A percentile compares a stretch with the other conserved stretches of the same genome.
Conservation (phyloP, 1,139 yeast genomes). For the Yamadazyma epiphylla region DNA sequence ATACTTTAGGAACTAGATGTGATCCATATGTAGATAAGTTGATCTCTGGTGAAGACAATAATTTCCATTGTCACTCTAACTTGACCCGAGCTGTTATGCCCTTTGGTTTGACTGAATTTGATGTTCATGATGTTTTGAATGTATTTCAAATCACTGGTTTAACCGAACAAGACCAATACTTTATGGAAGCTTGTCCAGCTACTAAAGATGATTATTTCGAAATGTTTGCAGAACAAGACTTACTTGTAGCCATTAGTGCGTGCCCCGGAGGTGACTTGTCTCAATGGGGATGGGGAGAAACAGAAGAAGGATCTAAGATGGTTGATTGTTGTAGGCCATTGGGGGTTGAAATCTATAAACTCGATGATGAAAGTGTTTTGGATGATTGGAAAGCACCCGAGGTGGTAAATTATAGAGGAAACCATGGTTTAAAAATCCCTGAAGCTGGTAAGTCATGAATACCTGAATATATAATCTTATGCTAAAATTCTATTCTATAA, state of each 20-base stretch:
- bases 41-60: conserved; percentile 61
- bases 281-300: conserved; percentile 71
- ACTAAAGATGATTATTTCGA: conserved; percentile 57
- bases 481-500: too few relatives aligned
- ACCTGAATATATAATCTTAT: too few relatives aligned
- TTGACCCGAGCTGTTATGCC: conserved; percentile 57
- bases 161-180: conserved; percentile 61
- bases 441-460: too few relatives aligned
- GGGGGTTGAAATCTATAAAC: conserved; percentile 55
- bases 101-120: conserved; percentile 58
- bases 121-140: conserved; percentile 66
- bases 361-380: conserved; percentile 43
- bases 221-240: conserved; percentile 63
- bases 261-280: conserved; percentile 73
- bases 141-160: conserved; percentile 70
- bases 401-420: conserved; percentile 49
- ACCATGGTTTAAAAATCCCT: conserved; percentile 47
- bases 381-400: conserved; percentile 50
- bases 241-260: conserved; percentile 61
- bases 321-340: conserved; percentile 60
- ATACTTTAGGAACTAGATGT: conserved; percentile 63
- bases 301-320: conserved; percentile 48
- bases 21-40: conserved; percentile 67
- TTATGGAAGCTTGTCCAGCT: conserved; percentile 70
- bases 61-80: conserved; percentile 66